Conservation (phyloP, 495 filamentous ascomycete genomes). For the Penicillium paxilli region DNA sequence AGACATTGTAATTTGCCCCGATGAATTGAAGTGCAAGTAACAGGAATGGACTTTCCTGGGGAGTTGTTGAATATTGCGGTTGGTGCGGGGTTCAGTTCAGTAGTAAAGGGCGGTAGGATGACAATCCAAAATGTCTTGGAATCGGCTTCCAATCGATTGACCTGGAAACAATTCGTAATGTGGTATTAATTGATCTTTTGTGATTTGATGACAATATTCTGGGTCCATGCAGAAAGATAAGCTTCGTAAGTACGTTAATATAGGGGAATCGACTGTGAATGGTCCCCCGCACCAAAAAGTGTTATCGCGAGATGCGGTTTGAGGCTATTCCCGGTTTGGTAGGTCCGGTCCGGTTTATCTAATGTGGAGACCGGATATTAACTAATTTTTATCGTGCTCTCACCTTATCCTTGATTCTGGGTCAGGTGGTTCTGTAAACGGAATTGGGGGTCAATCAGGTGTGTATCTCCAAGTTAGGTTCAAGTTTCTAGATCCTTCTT, state of each 20-base stretch:
- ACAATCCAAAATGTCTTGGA: background rate
- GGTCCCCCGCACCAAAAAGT: background rate
- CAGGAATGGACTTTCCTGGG: background rate
- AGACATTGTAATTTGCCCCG: conserved; percentile 4
- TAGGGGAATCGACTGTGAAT: background rate
- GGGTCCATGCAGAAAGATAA: background rate
- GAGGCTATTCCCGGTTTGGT: conserved; percentile 2
- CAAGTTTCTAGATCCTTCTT: background rate
- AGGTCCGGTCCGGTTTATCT: conserved; percentile 14
- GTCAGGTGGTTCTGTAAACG: background rate
- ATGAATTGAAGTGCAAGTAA: background rate
- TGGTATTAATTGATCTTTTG: background rate
- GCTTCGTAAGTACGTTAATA: background rate
- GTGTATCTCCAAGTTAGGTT: background rate
- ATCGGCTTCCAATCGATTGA: background rate
- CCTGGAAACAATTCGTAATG: background rate
- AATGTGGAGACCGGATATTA: background rate
- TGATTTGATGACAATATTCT: background rate
- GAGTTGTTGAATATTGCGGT: background rate
- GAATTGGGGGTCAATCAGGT: background rate
- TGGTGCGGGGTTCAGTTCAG: background rate
- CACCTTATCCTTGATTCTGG: background rate
- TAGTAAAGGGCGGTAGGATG: background rate
- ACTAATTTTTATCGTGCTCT: conserved; percentile 1
- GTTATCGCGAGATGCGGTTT: background rate